These are phyloP conservation scores for Pelagophyceae sp. DNA, from an alignment of 352 stramenopile species.

Conservation along the genomic window DNA sequence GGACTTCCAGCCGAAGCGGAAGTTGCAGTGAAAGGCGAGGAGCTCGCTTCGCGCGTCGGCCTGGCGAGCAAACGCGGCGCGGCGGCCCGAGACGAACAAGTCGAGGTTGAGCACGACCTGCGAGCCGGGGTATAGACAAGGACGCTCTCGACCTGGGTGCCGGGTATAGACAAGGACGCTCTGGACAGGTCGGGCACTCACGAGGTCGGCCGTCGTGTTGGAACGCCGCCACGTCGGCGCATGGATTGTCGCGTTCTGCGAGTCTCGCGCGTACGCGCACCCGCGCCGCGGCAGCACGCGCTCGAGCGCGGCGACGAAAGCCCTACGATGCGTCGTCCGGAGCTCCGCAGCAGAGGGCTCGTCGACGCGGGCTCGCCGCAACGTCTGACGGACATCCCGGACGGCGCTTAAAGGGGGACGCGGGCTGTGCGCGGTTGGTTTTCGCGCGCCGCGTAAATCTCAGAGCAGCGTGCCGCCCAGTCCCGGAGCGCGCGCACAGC, in stretches of 20 bases:
- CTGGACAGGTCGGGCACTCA: not conserved
- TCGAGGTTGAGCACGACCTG: constrained; percentile 7
- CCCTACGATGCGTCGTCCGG: no score
- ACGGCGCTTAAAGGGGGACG: no score
- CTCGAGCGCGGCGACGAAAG: not conserved
- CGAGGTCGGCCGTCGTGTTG: not conserved
- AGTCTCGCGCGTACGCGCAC: constrained; percentile 2
- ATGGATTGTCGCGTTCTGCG: no score
- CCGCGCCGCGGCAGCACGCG: not conserved
- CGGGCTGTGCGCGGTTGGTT: no score
- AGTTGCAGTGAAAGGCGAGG: constrained; percentile 19
- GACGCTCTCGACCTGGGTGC: not conserved
- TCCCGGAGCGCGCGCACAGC: not conserved
- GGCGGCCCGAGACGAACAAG: constrained; percentile 6
- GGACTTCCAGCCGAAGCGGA: constrained; percentile 11
- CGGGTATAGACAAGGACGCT: not conserved
- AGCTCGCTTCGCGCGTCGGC: not conserved
- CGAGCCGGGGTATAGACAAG: not conserved
- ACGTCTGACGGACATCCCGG: no score
- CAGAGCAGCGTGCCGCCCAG: not conserved
- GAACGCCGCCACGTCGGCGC: not conserved
- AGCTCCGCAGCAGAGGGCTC: no score
- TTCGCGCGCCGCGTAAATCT: not conserved
- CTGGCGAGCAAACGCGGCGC: not conserved
- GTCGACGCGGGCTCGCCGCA: no score